Percentiles rank a stretch among this genome's conserved stretches.
Conservation (phyloP, 306 rosid genomes). For the Carpinus viminea region DNA sequence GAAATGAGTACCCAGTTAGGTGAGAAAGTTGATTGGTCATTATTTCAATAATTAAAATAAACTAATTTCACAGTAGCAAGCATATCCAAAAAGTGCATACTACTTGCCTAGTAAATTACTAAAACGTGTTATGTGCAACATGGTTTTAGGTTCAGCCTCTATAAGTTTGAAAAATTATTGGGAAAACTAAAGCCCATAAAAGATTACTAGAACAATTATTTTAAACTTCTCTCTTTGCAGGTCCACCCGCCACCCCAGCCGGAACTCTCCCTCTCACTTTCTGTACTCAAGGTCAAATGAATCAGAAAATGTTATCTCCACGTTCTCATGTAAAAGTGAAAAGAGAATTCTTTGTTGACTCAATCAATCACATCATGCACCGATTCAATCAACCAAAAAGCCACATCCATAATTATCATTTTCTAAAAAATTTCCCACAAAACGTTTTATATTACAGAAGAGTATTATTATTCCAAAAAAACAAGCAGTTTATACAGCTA, state of each 20-base stretch:
- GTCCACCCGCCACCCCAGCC: background rate
- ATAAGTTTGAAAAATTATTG: background rate
- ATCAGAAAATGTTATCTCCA: background rate
- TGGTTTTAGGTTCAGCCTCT: background rate
- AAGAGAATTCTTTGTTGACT: background rate
- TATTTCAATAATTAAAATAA: too few species aligned
- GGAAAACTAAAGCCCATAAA: background rate
- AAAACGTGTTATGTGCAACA: background rate
- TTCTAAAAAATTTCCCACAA: too few species aligned
- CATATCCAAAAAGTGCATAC: background rate
- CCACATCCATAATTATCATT: background rate
- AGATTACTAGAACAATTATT: background rate
- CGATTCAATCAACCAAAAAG: background rate
- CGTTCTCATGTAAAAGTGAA: background rate
- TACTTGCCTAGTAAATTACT: background rate
- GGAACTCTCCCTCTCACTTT: background rate
- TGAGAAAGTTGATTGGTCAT: background rate
- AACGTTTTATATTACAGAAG: background rate
- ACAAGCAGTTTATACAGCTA: background rate
- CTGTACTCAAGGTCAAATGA: background rate
- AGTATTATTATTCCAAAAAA: background rate
- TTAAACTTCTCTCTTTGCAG: background rate
- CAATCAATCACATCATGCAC: background rate
- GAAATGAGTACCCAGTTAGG: background rate
- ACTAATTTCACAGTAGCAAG: too few species aligned